Evolutionary conservation across 2,329 filamentous ascomycete species (phyloP).

Genomic region (Aspergillus candidus): DNA sequence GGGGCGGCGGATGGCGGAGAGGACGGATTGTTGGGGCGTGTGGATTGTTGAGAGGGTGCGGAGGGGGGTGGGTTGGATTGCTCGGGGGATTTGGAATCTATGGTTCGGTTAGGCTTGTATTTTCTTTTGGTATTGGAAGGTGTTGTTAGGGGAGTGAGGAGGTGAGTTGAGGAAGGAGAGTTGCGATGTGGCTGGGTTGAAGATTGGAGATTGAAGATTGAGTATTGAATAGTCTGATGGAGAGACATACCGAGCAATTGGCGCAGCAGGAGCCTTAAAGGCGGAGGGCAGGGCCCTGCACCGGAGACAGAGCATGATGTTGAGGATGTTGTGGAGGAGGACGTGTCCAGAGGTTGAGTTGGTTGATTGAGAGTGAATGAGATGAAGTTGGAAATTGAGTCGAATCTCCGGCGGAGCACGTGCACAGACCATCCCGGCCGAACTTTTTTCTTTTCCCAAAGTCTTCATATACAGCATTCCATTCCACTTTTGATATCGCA

Average conservation of each 20-base stretch:
- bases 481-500: background rate
- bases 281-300: conserved; percentile 27
- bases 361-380: conserved; percentile 7
- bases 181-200: background rate
- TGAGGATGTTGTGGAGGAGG: background rate
- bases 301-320: conserved; percentile 30
- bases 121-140: no score
- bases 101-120: no score
- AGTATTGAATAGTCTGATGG: background rate
- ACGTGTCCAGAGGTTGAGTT: conserved; percentile 1
- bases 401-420: conserved; percentile 26
- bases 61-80: background rate
- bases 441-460: conserved; percentile 10
- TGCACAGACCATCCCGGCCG: conserved; percentile 23
- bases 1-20: conserved; percentile 5
- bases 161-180: conserved; percentile 17
- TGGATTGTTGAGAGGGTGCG: background rate
- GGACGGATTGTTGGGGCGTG: conserved; percentile 4
- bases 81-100: background rate
- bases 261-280: conserved; percentile 20
- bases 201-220: background rate
- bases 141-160: background rate
- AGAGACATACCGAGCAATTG: conserved; percentile 6
- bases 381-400: conserved; percentile 26
- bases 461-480: background rate